A percentile compares a stretch with the other conserved stretches of the same genome.
phyloP scores from a whole-genome alignment of 164 flowering plant genomes.

The Pachysandra terminalis region DNA sequence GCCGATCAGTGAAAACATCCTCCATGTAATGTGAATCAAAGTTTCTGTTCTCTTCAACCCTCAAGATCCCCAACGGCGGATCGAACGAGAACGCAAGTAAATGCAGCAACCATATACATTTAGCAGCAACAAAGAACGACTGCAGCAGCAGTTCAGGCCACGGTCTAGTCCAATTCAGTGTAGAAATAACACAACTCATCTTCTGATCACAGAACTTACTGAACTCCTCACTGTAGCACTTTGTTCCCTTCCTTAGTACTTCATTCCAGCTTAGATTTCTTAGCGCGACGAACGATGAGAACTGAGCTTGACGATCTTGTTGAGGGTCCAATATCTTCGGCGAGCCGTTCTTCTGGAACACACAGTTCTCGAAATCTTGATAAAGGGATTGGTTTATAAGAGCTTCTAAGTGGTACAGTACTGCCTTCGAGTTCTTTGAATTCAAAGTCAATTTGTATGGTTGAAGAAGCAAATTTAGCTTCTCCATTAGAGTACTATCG shows the following conservation, averaged over 20 bases:
- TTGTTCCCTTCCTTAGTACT: slow-evolving; percentile 83
- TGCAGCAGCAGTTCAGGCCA: slow-evolving; percentile 95
- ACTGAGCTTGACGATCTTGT: slow-evolving; percentile 62
- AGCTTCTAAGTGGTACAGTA: slow-evolving; percentile 77
- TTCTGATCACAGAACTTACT: slow-evolving; percentile 92
- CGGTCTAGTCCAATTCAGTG: slow-evolving; percentile 71
- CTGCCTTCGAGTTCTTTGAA: slow-evolving; percentile 65
- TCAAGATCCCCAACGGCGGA: slow-evolving; percentile 59
- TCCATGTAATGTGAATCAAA: slow-evolving; percentile 84
- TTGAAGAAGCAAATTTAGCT: slow-evolving; percentile 61
- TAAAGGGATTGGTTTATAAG: slow-evolving; percentile 74
- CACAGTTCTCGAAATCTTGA: slow-evolving; percentile 85
- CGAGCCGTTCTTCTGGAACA: slow-evolving; percentile 72
- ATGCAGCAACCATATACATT: slow-evolving; percentile 93
- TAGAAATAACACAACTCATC: slow-evolving; percentile 71
- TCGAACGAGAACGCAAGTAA: slow-evolving; percentile 85
- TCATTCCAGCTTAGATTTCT: slow-evolving; percentile 93
- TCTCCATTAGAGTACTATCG: slow-evolving; percentile 46
- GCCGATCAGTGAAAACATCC: slow-evolving; percentile 55
- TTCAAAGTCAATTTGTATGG: slow-evolving; percentile 56
- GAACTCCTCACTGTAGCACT: slow-evolving; percentile 89
- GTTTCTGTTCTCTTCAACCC: slow-evolving; percentile 75
- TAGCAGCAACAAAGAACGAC: slow-evolving; percentile 84
- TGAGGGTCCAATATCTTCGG: slow-evolving; percentile 67
- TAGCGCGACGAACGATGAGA: slow-evolving; percentile 61